Percentiles rank a stretch among this genome's conserved stretches.
Conservation (phyloP, 2,329 filamentous ascomycete genomes). For the Trichoderma harzianum region DNA sequence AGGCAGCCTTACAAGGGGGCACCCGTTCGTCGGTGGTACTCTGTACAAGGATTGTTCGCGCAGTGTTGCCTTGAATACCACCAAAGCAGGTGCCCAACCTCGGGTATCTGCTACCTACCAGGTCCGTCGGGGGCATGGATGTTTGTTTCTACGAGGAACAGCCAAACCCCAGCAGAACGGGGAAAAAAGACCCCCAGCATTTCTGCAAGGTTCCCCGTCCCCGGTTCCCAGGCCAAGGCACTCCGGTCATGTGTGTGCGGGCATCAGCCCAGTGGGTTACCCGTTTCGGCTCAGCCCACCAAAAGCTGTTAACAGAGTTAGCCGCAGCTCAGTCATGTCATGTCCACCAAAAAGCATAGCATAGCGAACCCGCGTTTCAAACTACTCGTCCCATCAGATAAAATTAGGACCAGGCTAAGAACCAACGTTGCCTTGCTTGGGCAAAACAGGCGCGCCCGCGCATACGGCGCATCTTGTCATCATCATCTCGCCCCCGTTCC, state of each 20-base stretch:
- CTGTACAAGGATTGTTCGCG: not conserved
- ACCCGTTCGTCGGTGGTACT: not conserved
- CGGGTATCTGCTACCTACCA: not conserved
- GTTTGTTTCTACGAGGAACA: not conserved
- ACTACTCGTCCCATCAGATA: not conserved
- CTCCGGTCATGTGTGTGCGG: not conserved
- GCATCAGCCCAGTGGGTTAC: not conserved
- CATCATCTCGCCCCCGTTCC: slow-evolving; percentile 3
- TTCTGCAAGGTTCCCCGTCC: slow-evolving; percentile 5
- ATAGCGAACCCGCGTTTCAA: not conserved
- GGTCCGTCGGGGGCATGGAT: not conserved
- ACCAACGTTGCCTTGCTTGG: not conserved
- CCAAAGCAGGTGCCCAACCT: not conserved
- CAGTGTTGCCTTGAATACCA: not conserved
- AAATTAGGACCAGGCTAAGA: not conserved
- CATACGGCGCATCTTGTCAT: not conserved
- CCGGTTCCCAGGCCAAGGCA: not conserved
- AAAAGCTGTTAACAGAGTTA: not conserved
- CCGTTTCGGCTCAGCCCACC: not conserved
- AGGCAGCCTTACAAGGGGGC: not conserved
- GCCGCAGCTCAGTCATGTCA: not conserved
- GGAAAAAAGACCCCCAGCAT: not conserved
- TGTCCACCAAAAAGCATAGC: not conserved
- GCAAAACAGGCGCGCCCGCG: slow-evolving; percentile 2
- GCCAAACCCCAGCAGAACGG: not conserved